Conservation (phyloP, 768 basidiomycete species). For the Serendipita indica region DNA sequence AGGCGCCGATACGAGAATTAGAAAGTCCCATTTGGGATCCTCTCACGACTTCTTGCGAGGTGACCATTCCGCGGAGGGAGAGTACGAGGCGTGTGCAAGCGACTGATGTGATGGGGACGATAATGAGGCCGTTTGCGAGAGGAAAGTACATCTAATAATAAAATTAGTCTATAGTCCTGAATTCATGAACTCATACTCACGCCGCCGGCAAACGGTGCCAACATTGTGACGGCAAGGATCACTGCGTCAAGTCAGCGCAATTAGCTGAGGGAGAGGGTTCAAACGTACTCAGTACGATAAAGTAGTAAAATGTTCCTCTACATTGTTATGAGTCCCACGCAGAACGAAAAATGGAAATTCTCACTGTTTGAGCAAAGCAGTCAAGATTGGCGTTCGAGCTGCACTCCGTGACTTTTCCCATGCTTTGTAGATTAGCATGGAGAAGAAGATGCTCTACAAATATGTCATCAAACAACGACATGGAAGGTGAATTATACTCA, state of each 20-base stretch:
- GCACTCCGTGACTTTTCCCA: not conserved
- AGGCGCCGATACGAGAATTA: too few species aligned
- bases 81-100: not conserved
- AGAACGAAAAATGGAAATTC: not conserved
- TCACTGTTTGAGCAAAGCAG: not conserved
- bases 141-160: not conserved
- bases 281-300: not conserved
- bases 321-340: not conserved
- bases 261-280: not conserved
- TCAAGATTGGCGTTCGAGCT: not conserved
- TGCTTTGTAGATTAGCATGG: slow-evolving; percentile 5
- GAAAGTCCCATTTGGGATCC: not conserved
- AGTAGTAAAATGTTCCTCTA: slow-evolving; percentile 6
- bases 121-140: not conserved
- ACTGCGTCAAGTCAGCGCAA: not conserved
- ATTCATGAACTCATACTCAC: not conserved
- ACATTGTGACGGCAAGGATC: slow-evolving; percentile 6
- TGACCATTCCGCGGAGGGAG: slow-evolving; percentile 6
- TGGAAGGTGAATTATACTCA: not conserved
- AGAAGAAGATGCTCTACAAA: slow-evolving; percentile 1
- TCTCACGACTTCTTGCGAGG: not conserved
- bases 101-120: not conserved
- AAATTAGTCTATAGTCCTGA: not conserved
- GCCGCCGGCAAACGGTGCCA: not conserved
- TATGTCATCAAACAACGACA: not conserved